Evolutionary conservation across 768 basidiomycete species (phyloP), one percentile per base, ranked within the genome.

Genomic region (Chalciporus pseudorubinellus): DNA sequence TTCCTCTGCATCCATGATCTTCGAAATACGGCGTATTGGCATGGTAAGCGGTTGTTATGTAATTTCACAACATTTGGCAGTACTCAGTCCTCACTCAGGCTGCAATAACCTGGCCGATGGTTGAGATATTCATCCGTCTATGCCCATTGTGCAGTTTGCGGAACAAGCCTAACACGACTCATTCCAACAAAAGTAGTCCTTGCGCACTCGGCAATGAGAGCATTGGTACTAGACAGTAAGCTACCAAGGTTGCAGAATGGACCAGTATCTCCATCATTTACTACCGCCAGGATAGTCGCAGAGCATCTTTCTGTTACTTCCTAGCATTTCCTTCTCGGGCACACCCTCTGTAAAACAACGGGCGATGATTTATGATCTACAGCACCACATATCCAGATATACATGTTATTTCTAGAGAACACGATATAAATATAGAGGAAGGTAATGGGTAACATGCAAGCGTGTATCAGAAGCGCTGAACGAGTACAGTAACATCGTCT

Each of bases 51-150:
- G 28, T 50, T 46, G 33, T 8, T 31, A n/a, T n/a, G n/a, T n/a
- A 22, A 10, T 53, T 39, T 45, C 6, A 11, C 6, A 13, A 44
- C 45, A 14, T 47, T 29, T n/a, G 10, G n/a, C 28, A 46, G 47
- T 44, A 48, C 39, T 51, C 21, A 52, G 29, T 26, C 52, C 19
- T 52, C 44, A 36, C n/a, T n/a, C 40, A 87, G 85, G 78, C 83
- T 22, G 74, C 73, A 20, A 77, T 87, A 48, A 86, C 85, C 8
- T 87, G 84, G 84, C 82, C 85, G 4, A 87, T 87, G 82, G 76
- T 80, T 6, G 85, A 87, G 63, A 76, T 81, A 33, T 87, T 87
- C 66, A 71, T 76, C 36, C 77, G 76, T 28, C 66, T 85, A 38
- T 87, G 85, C 58, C 85, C 85, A 0, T 52, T 75, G 19, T 78